These are phyloP conservation scores for Suillus subluteus DNA, from an alignment of 768 basidiomycete species.

Conservation along the genomic window DNA sequence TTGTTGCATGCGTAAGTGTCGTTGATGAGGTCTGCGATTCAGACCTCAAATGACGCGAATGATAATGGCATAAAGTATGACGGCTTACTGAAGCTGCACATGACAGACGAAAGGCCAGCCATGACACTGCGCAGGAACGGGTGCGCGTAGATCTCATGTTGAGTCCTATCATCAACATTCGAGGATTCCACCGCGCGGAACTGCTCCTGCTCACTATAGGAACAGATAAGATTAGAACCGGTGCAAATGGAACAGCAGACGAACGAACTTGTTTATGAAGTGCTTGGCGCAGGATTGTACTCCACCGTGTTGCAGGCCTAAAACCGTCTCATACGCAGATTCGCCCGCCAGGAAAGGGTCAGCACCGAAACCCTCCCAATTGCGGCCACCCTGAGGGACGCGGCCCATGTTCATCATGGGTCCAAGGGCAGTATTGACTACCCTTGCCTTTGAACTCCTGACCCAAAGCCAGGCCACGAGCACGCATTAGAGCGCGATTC, in stretches of 20 bases:
- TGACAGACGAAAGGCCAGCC: slow-evolving; percentile 72
- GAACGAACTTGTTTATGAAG: slow-evolving; percentile 60
- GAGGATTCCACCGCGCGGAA: slow-evolving; percentile 57
- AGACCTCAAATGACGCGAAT: slow-evolving; percentile 14
- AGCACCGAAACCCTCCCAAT: slow-evolving; percentile 89
- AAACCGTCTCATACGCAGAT: slow-evolving; percentile 71
- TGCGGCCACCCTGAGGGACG: slow-evolving; percentile 72
- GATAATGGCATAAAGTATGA: slow-evolving; percentile 1
- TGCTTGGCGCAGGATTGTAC: slow-evolving; percentile 85
- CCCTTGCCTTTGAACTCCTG: slow-evolving; percentile 72
- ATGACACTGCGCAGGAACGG: slow-evolving; percentile 72
- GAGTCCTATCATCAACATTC: slow-evolving; percentile 78
- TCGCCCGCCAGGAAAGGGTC: slow-evolving; percentile 86
- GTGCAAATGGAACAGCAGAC: background rate
- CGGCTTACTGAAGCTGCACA: slow-evolving; percentile 74
- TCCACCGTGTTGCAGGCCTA: slow-evolving; percentile 73
- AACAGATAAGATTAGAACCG: slow-evolving; percentile 23
- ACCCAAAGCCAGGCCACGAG: slow-evolving; percentile 63
- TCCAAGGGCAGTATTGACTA: slow-evolving; percentile 45
- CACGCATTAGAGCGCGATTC: slow-evolving; percentile 64
- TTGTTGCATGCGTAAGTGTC: slow-evolving; percentile 79
- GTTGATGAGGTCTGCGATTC: slow-evolving; percentile 58
- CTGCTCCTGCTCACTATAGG: slow-evolving; percentile 71
- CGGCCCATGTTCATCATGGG: slow-evolving; percentile 84
- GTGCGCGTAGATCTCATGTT: slow-evolving; percentile 75